Conservation (phyloP, 805 yeast species). For the Zygotorulaspora danielsina region DNA sequence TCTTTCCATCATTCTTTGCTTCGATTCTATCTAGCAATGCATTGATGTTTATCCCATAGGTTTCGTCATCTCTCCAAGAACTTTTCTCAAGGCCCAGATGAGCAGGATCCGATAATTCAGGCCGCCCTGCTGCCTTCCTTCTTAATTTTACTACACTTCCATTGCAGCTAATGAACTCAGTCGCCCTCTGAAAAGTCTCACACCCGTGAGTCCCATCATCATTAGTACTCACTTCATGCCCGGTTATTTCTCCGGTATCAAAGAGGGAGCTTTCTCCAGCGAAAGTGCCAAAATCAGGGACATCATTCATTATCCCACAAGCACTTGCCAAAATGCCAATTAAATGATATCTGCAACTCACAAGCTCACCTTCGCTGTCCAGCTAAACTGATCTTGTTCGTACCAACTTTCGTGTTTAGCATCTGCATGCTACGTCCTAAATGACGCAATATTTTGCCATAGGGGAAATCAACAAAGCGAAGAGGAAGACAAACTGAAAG, state of each 20-base stretch:
- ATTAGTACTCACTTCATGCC: background rate
- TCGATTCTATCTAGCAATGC: conserved; percentile 36
- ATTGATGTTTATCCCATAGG: conserved; percentile 40
- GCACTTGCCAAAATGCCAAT: too few species aligned
- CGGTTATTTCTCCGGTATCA: conserved; percentile 4
- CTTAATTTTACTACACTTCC: conserved; percentile 15
- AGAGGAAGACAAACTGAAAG: conserved; percentile 1
- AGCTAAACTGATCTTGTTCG: background rate
- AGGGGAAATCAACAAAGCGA: conserved; percentile 2
- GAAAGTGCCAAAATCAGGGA: conserved; percentile 7
- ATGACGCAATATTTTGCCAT: conserved; percentile 1
- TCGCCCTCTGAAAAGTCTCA: background rate
- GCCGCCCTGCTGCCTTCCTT: conserved; percentile 3
- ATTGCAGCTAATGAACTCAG: conserved; percentile 14
- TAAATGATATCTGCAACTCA: too few species aligned
- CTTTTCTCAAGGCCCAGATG: conserved; percentile 2
- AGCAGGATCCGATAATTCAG: background rate
- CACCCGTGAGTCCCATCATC: background rate
- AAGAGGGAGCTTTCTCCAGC: conserved; percentile 14
- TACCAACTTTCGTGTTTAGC: background rate
- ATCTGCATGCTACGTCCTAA: background rate
- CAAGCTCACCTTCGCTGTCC: too few species aligned
- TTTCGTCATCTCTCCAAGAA: conserved; percentile 28
- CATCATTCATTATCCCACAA: conserved; percentile 1
- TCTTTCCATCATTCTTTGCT: conserved; percentile 18